phyloP scores from a whole-genome alignment of 1,284 basidiomycete genomes.

The Irpex sp. region DNA sequence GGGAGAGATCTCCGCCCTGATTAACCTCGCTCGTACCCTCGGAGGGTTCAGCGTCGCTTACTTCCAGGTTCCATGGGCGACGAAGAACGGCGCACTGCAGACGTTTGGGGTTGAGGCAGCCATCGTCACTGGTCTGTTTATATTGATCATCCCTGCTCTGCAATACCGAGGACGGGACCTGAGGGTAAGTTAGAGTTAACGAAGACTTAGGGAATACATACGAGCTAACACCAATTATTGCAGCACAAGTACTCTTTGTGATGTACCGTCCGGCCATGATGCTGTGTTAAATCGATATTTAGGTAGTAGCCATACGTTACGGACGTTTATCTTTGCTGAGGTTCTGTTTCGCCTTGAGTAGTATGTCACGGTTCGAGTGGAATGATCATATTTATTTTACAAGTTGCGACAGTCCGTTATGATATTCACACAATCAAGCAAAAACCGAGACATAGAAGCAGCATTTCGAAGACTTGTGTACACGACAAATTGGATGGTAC shows the following conservation, averaged over 20 bases:
- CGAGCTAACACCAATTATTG: not conserved
- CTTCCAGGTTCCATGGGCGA: constrained; percentile 61
- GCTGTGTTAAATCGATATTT: too few species aligned
- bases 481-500: too few species aligned
- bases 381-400: too few species aligned
- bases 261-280: not conserved
- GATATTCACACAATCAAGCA: too few species aligned
- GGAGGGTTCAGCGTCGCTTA: constrained; percentile 63
- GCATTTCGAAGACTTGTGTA: too few species aligned
- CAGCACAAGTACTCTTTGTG: constrained; percentile 9
- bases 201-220: too few species aligned
- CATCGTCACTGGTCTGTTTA: constrained; percentile 46
- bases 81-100: constrained; percentile 49
- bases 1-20: constrained; percentile 42
- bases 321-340: too few species aligned
- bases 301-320: too few species aligned
- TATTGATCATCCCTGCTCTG: constrained; percentile 46
- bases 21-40: constrained; percentile 56
- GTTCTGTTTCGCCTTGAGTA: too few species aligned
- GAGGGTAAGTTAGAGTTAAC: constrained; percentile 30
- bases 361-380: too few species aligned
- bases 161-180: constrained; percentile 44
- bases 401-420: too few species aligned
- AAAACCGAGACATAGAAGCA: too few species aligned
- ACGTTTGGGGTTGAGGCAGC: constrained; percentile 43